Conservation (phyloP, 352 stramenopile species). For the Phytophthora capsici region DNA sequence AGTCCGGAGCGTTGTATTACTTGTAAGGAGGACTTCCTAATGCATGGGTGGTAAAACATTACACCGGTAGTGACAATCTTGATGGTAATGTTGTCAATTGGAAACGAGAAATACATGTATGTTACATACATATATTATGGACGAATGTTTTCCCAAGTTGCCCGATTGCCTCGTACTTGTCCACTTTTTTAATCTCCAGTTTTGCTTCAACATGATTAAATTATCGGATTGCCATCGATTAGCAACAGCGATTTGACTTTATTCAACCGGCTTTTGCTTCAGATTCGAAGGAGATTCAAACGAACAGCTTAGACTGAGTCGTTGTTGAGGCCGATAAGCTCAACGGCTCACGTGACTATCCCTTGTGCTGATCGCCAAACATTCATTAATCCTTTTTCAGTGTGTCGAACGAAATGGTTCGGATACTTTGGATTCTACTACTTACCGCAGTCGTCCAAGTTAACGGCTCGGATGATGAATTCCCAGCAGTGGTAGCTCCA, state of each 20-base stretch:
- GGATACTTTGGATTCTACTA: background rate
- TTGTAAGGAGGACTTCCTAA: no score
- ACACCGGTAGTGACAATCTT: no score
- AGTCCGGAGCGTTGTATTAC: slow-evolving; percentile 1
- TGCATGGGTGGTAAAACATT: no score
- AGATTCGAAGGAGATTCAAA: slow-evolving; percentile 29
- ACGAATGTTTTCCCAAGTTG: no score
- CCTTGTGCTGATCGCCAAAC: background rate
- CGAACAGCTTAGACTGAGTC: no score
- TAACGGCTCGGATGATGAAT: background rate
- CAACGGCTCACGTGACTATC: no score
- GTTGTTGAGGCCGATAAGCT: no score
- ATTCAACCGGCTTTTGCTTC: slow-evolving; percentile 20
- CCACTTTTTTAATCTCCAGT: slow-evolving; percentile 3
- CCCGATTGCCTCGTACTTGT: background rate
- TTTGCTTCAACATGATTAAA: background rate
- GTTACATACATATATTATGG: no score
- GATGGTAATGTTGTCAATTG: no score
- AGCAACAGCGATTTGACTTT: slow-evolving; percentile 9
- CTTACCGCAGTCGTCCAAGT: slow-evolving; percentile 1
- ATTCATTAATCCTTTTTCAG: slow-evolving; percentile 17
- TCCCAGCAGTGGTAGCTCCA: background rate
- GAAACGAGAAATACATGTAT: no score
- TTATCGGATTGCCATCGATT: slow-evolving; percentile 2
- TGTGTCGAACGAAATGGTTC: slow-evolving; percentile 1